A percentile compares a stretch with the other conserved stretches of the same genome.
Conservation (phyloP, 768 basidiomycete species). For the Boletus pseudo-olivaceus region DNA sequence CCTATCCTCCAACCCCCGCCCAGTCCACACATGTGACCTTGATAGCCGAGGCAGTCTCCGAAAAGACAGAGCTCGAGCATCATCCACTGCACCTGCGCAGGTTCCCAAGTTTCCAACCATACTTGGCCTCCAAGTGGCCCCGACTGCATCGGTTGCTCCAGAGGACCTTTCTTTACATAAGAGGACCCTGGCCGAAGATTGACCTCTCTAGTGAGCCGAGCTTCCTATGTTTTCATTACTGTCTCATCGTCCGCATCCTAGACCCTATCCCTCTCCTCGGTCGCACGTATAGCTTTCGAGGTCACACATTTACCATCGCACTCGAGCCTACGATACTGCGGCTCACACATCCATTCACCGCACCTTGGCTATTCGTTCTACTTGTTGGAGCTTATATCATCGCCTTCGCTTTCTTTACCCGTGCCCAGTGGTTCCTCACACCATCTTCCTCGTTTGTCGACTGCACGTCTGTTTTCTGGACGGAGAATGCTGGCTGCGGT, state of each 20-base stretch:
- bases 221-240: not conserved
- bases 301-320: constrained; percentile 36
- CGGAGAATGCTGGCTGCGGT: constrained; percentile 66
- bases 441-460: constrained; percentile 59
- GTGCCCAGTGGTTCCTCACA: constrained; percentile 69
- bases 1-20: constrained; percentile 2
- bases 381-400: constrained; percentile 64
- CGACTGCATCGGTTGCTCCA: constrained; percentile 11
- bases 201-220: constrained; percentile 42
- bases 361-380: constrained; percentile 51
- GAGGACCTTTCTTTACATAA: constrained; percentile 36
- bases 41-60: not conserved
- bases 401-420: constrained; percentile 66
- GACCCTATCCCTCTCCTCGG: constrained; percentile 56
- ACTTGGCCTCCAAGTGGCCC: constrained; percentile 16
- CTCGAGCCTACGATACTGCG: constrained; percentile 56
- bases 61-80: constrained; percentile 3
- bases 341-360: constrained; percentile 49
- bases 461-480: constrained; percentile 73
- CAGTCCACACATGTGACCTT: constrained; percentile 13
- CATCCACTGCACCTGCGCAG: not conserved
- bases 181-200: constrained; percentile 59
- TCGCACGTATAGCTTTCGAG: constrained; percentile 40
- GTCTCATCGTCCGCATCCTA: constrained; percentile 23
- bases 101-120: constrained; percentile 7